phyloP scores from a whole-genome alignment of 106 monocot genomes.

The Chionographis japonica region DNA sequence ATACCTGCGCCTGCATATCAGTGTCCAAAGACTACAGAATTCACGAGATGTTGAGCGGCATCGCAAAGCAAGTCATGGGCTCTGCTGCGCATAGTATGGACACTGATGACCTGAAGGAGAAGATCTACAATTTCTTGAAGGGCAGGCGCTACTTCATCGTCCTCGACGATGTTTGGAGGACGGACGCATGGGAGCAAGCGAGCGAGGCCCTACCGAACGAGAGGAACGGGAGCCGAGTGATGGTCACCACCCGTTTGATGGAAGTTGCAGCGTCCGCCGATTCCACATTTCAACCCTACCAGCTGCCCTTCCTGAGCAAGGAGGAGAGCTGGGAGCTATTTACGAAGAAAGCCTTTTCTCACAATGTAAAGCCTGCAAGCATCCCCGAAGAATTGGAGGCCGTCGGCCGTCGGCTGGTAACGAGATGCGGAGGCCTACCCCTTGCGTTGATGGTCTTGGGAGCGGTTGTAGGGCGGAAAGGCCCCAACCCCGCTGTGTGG shows the following conservation, averaged over 20 bases:
- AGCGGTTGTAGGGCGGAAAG: conserved; percentile 23
- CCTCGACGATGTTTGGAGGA: conserved; percentile 30
- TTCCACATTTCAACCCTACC: conserved; percentile 7
- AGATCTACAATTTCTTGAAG: conserved; percentile 6
- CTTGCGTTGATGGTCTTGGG: conserved; percentile 41
- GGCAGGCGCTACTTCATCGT: conserved; percentile 20
- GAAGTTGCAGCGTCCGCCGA: conserved; percentile 22
- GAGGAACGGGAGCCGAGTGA: conserved; percentile 7
- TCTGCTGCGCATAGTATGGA: background rate
- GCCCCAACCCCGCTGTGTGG: conserved; percentile 11
- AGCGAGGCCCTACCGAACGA: conserved; percentile 11
- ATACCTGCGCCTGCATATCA: conserved; percentile 1
- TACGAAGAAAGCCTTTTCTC: conserved; percentile 24
- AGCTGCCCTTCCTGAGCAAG: conserved; percentile 16
- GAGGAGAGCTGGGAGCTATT: conserved; percentile 41
- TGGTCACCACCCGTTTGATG: conserved; percentile 15
- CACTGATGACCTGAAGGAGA: background rate
- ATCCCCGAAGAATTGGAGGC: conserved; percentile 19
- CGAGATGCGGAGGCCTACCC: conserved; percentile 49
- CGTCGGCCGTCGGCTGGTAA: conserved; percentile 16
- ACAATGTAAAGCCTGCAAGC: background rate
- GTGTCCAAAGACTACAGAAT: conserved; percentile 12
- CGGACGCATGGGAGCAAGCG: conserved; percentile 11
- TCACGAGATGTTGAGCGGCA: background rate
- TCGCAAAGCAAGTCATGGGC: background rate